A percentile compares a stretch with the other conserved stretches of the same genome.
Evolutionary conservation across 2,329 filamentous ascomycete genomes (phyloP).

Genomic region (Cryphonectria parasitica): DNA sequence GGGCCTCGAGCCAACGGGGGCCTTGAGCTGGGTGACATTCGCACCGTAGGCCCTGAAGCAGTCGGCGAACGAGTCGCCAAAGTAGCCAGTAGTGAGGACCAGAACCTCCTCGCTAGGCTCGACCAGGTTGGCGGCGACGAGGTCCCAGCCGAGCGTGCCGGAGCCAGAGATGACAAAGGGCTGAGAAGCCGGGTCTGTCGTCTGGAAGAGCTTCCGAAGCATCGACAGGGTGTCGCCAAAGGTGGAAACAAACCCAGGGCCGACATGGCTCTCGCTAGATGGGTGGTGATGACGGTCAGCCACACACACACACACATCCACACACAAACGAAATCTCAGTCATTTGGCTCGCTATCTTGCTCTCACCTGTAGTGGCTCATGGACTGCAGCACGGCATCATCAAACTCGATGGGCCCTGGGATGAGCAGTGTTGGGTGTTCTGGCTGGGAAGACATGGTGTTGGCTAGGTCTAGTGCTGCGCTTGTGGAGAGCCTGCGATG

Average conservation of each 20-base stretch:
- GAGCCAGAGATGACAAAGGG: slow-evolving; percentile 94
- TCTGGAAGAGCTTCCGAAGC: slow-evolving; percentile 93
- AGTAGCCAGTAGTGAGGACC: slow-evolving; percentile 95
- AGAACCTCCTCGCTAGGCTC: slow-evolving; percentile 89
- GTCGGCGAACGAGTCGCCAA: slow-evolving; percentile 91
- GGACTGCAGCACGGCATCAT: slow-evolving; percentile 91
- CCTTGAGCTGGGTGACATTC: slow-evolving; percentile 86
- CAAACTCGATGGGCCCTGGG: slow-evolving; percentile 96
- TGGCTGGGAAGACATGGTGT: slow-evolving; percentile 64
- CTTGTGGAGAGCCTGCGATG: slow-evolving; percentile 36
- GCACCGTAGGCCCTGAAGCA: slow-evolving; percentile 91
- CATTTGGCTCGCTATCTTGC: not conserved
- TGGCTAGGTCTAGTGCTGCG: slow-evolving; percentile 33
- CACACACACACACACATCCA: not conserved
- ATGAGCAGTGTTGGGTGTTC: slow-evolving; percentile 81
- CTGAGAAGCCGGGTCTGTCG: slow-evolving; percentile 78
- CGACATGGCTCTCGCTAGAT: slow-evolving; percentile 88
- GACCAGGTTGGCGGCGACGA: slow-evolving; percentile 90
- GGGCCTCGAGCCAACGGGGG: slow-evolving; percentile 84
- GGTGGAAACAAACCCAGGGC: slow-evolving; percentile 81
- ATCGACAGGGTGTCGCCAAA: slow-evolving; percentile 90
- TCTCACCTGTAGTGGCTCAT: slow-evolving; percentile 91
- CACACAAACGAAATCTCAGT: not conserved
- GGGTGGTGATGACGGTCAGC: slow-evolving; percentile 5
- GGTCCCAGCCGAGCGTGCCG: slow-evolving; percentile 94